A percentile compares a stretch with the other conserved stretches of the same genome.
Evolutionary conservation across 2,329 filamentous ascomycete species (phyloP).

Genomic region (Chrysoporthe cubensis): DNA sequence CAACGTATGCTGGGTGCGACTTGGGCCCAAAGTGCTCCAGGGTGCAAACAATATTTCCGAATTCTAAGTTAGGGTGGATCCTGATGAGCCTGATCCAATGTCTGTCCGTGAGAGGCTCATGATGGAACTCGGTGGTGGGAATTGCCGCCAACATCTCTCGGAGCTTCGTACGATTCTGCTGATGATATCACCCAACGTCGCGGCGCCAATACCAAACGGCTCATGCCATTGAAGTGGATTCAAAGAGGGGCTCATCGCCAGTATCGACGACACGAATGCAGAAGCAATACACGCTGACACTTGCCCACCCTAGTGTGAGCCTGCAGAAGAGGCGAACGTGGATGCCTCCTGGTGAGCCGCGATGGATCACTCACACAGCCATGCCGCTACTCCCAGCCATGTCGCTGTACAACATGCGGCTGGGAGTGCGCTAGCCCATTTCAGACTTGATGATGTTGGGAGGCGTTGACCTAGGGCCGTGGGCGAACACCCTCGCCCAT

Average conservation of each 20-base stretch:
- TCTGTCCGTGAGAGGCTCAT: slow-evolving; percentile 7
- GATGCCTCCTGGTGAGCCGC: background rate
- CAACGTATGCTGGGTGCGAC: slow-evolving; percentile 7
- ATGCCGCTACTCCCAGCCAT: background rate
- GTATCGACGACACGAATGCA: background rate
- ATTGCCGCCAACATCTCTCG: background rate
- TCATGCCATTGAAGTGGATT: background rate
- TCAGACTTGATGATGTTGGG: background rate
- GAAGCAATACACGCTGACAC: background rate
- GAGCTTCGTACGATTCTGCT: background rate
- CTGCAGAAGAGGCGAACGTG: background rate
- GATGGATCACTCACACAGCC: background rate
- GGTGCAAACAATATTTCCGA: slow-evolving; percentile 6
- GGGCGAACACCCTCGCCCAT: background rate
- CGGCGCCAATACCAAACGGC: background rate
- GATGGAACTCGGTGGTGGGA: background rate
- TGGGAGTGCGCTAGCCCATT: background rate
- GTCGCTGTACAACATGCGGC: background rate
- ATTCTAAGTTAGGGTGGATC: background rate
- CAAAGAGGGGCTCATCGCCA: background rate
- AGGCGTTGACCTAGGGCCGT: background rate
- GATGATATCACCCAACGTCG: background rate
- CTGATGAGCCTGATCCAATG: slow-evolving; percentile 17
- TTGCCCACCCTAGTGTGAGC: background rate
- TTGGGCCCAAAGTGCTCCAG: slow-evolving; percentile 5